Evolutionary conservation across 495 filamentous ascomycete species (phyloP).

Genomic region (Cercophora samala): DNA sequence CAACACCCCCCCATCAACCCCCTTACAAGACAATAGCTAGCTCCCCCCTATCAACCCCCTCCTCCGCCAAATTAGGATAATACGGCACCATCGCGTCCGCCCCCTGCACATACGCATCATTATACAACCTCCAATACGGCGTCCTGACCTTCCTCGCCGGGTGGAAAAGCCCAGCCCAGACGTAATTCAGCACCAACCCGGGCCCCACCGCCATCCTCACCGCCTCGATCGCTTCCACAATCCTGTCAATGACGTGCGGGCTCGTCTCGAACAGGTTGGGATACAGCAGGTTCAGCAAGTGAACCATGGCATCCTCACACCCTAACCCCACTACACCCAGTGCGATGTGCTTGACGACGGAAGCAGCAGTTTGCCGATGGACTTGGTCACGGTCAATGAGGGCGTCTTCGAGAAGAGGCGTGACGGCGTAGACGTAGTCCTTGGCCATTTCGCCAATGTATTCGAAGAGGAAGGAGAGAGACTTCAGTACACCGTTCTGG

Average conservation of each 20-base stretch:
- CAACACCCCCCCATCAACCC: background rate
- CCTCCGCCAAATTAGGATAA: slow-evolving; percentile 79
- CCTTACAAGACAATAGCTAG: slow-evolving; percentile 77
- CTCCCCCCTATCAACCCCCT: slow-evolving; percentile 70
- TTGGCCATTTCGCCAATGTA: slow-evolving; percentile 99
- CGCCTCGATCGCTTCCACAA: slow-evolving; percentile 96
- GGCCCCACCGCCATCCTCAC: slow-evolving; percentile 91
- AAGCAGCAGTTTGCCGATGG: slow-evolving; percentile 93
- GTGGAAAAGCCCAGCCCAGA: slow-evolving; percentile 97
- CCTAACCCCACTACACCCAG: slow-evolving; percentile 93
- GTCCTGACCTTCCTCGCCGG: slow-evolving; percentile 88
- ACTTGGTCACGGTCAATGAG: slow-evolving; percentile 98
- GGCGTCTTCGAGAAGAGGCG: slow-evolving; percentile 94
- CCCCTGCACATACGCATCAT: slow-evolving; percentile 91
- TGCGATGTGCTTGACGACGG: slow-evolving; percentile 95
- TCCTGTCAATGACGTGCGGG: slow-evolving; percentile 96
- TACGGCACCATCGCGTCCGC: slow-evolving; percentile 96
- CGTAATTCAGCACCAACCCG: slow-evolving; percentile 90
- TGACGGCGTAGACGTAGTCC: slow-evolving; percentile 98
- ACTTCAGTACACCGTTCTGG: slow-evolving; percentile 97
- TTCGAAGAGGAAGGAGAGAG: slow-evolving; percentile 94
- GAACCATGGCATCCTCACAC: slow-evolving; percentile 98
- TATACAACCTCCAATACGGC: slow-evolving; percentile 94
- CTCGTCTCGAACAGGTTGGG: slow-evolving; percentile 98
- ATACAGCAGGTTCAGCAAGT: slow-evolving; percentile 91